Evolutionary conservation across 441 rosid genomes (phyloP).

Genomic region (Theobroma grandiflorum): DNA sequence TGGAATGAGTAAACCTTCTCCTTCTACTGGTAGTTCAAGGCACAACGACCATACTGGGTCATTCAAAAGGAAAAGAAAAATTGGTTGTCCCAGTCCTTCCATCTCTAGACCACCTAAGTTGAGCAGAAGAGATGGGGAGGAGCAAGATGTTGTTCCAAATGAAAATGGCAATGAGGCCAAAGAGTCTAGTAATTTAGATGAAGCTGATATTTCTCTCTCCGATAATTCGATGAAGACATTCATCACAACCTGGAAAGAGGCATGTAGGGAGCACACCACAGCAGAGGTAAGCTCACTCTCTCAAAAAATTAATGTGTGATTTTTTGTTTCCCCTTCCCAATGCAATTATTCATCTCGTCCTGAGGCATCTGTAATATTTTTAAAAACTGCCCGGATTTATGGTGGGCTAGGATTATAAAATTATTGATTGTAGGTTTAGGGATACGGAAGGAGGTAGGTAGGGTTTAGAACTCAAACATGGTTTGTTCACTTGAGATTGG

Average conservation of each 20-base stretch:
- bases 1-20: conserved; percentile 39
- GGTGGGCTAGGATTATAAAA: not conserved
- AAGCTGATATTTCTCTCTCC: conserved; percentile 59
- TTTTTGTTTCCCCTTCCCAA: not conserved
- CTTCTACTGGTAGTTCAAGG: conserved; percentile 39
- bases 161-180: conserved; percentile 38
- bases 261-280: conserved; percentile 67
- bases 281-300: conserved; percentile 50
- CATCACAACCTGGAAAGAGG: conserved; percentile 87
- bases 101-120: conserved; percentile 51
- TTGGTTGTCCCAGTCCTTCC: conserved; percentile 40
- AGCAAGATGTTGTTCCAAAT: conserved; percentile 31
- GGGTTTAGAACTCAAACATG: not conserved
- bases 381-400: not conserved
- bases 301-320: not conserved
- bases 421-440: conserved; percentile 7
- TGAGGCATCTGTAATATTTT: not conserved
- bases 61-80: conserved; percentile 60
- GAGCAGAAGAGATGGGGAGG: conserved; percentile 39
- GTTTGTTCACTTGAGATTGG: not conserved
- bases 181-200: conserved; percentile 37
- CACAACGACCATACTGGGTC: conserved; percentile 24
- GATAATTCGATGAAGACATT: conserved; percentile 57
- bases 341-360: not conserved
- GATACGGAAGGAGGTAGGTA: not conserved